A percentile compares a stretch with the other conserved stretches of the same genome.
Evolutionary conservation across 306 rosid species (phyloP).

Genomic region (Casuarina cunninghamiana): DNA sequence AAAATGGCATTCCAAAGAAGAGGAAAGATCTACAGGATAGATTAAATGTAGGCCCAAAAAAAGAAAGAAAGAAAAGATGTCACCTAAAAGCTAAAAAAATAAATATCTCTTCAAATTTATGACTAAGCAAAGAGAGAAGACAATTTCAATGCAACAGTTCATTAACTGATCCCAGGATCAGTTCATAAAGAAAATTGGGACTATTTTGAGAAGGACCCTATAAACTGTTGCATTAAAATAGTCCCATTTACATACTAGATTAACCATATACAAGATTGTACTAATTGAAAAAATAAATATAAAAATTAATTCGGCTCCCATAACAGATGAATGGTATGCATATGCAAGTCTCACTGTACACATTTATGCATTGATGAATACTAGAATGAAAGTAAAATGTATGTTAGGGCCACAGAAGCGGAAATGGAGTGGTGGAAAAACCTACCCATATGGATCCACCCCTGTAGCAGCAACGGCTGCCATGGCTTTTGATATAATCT

Average conservation of each 20-base stretch:
- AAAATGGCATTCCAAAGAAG: too few relatives aligned
- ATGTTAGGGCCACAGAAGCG: constrained; percentile 4
- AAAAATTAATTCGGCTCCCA: background rate
- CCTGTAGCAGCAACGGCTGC: constrained; percentile 88
- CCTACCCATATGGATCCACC: constrained; percentile 85
- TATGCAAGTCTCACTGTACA: background rate
- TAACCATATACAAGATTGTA: background rate
- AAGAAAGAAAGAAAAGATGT: too few relatives aligned
- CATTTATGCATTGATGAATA: background rate
- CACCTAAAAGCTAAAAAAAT: too few relatives aligned
- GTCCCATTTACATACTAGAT: background rate
- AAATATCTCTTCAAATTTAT: too few relatives aligned
- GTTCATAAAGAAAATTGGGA: too few relatives aligned
- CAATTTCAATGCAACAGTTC: too few relatives aligned
- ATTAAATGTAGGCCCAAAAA: too few relatives aligned
- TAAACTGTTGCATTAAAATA: too few relatives aligned
- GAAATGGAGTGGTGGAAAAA: constrained; percentile 8
- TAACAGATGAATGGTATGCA: background rate
- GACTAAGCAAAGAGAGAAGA: too few relatives aligned
- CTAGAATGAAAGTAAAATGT: background rate
- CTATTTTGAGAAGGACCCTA: too few relatives aligned
- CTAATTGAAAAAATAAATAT: background rate
- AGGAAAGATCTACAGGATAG: too few relatives aligned
- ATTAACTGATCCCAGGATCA: background rate
- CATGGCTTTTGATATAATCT: constrained; percentile 90